Conservation (phyloP, 257 asterid species). For the Primulina huaijiensis region DNA sequence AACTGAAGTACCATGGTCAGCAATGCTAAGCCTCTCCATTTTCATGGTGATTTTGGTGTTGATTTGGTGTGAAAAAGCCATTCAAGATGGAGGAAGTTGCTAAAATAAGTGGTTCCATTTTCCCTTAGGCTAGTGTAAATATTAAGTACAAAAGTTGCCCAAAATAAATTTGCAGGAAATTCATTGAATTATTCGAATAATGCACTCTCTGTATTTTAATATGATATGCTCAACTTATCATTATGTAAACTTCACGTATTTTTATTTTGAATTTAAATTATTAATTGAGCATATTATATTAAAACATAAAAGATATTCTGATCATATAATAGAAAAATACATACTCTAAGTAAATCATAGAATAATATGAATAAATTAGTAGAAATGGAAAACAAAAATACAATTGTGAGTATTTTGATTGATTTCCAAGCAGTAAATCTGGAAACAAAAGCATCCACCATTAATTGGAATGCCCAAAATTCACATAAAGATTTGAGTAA, state of each 20-base stretch:
- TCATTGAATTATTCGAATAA: background rate
- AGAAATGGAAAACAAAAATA: no score
- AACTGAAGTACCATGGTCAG: constrained; percentile 36
- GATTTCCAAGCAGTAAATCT: background rate
- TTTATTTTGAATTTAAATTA: no score
- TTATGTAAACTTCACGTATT: no score
- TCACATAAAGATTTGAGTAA: background rate
- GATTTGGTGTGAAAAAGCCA: constrained; percentile 41
- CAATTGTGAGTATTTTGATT: no score
- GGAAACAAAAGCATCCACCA: background rate
- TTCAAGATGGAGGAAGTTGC: constrained; percentile 36
- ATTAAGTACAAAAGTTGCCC: background rate
- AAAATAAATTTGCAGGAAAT: constrained; percentile 8
- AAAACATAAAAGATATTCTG: no score
- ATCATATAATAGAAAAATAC: no score
- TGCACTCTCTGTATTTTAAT: no score
- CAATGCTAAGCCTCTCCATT: constrained; percentile 43
- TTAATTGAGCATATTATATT: no score
- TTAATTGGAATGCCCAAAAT: background rate
- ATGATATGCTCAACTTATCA: no score
- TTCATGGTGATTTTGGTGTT: constrained; percentile 38
- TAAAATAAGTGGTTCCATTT: constrained; percentile 32
- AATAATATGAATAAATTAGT: no score
- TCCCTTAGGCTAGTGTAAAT: constrained; percentile 23
- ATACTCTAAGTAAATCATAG: no score